Evolutionary conservation across 2,329 filamentous ascomycete genomes (phyloP), one percentile per base, ranked within the genome.

Genomic region (Xylaria sp.): DNA sequence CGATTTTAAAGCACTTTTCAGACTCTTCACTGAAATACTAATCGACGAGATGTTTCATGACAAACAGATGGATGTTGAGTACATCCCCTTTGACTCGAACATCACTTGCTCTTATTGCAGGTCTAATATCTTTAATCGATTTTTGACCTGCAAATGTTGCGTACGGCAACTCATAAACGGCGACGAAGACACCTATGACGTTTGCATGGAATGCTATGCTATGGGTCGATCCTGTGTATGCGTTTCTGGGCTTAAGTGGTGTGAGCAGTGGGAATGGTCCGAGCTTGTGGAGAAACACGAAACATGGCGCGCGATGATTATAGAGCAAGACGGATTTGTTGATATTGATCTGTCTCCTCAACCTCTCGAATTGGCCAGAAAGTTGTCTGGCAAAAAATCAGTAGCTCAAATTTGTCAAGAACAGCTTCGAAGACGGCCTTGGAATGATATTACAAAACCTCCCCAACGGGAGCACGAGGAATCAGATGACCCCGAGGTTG

Each of bases 131-230:
- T 98, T 98, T 83, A 99, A 99, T 76, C 87, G 93, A 2, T 99
- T 99, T 73, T 78, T 99, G 23, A 97, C 94, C 3, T 99, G 95
- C 80, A 92, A 92, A 61, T 86, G 89, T 56, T 99, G 95, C 75
- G 85, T 92, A 47, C 84, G 89, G 37, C 81, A 83, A 51, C 82
- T 92, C 19, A 80, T 85, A 11, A 84, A 85, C 62, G 91, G 88
- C 33, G 87, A 84, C 15, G 89, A 92, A 58, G 92, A 98, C 72
- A 92, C 92, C 0, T 99, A 98, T 74, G 95, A 99, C 75, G 84
- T 99, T 21, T 99, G 95, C 73, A 94, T 99, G 91, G 95, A 99
- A 70, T 99, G 95, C 74, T 99, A 96, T 73, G 91, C 89, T n/a
- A 96, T 98, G 91, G 95, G 95, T 21, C 87, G 95, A 54, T 97